These are phyloP conservation scores for Yarrowia divulgata DNA, from an alignment of 805 yeast genomes.

Conservation along the genomic window DNA sequence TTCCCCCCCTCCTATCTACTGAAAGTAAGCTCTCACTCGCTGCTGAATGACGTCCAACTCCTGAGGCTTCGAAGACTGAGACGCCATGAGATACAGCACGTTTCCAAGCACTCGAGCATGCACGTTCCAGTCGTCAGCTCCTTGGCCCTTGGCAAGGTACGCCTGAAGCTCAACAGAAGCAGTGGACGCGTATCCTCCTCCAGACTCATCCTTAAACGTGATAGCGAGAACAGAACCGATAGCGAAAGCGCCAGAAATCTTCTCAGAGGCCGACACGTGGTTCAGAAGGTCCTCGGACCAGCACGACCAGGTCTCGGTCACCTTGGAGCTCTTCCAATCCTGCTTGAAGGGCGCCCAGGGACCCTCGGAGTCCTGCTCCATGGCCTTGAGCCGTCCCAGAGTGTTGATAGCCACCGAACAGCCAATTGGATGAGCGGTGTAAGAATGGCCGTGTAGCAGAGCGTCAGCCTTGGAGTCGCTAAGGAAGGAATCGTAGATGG, in stretches of 20 bases:
- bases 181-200: constrained; percentile 43
- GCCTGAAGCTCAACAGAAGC: constrained; percentile 40
- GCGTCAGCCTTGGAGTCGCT: constrained; percentile 45
- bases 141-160: constrained; percentile 31
- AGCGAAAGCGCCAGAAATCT: constrained; percentile 43
- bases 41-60: constrained; percentile 22
- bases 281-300: constrained; percentile 44
- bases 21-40: constrained; percentile 8
- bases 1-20: neutral
- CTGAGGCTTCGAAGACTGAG: constrained; percentile 25
- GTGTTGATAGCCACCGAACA: constrained; percentile 44
- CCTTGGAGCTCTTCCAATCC: constrained; percentile 41
- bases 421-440: constrained; percentile 47
- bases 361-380: constrained; percentile 33
- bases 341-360: constrained; percentile 42
- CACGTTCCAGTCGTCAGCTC: constrained; percentile 43
- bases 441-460: constrained; percentile 46
- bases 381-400: constrained; percentile 40
- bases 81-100: constrained; percentile 45
- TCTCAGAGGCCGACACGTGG: constrained; percentile 40
- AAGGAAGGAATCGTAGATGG: constrained; percentile 44
- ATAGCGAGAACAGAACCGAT: constrained; percentile 45
- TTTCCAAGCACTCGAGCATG: constrained; percentile 45
- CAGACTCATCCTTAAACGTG: constrained; percentile 41
- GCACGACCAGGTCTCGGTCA: constrained; percentile 41